A percentile compares a stretch with the other conserved stretches of the same genome.
Conservation (phyloP, 345 rosid species). For the Eucalyptus marginata region DNA sequence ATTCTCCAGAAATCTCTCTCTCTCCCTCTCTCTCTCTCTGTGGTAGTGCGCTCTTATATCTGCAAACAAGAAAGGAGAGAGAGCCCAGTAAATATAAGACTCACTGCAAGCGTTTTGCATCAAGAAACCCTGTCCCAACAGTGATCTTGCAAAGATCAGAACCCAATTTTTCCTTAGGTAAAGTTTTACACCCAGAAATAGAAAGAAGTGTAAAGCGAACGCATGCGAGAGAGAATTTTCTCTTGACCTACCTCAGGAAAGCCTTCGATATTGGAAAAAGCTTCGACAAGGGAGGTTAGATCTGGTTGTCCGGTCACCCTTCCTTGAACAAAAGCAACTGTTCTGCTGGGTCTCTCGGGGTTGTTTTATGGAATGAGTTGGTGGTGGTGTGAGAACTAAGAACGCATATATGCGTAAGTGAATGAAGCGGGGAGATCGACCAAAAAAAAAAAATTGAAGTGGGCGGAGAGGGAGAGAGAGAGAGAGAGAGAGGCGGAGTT, state of each 20-base stretch:
- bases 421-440: not conserved
- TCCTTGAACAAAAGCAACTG: not conserved
- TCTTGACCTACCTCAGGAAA: not conserved
- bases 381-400: not conserved
- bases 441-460: not conserved
- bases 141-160: not conserved
- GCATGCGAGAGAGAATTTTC: not conserved
- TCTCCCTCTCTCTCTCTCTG: not conserved
- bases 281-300: not conserved
- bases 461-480: not conserved
- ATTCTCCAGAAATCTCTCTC: not conserved
- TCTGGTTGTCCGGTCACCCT: not conserved
- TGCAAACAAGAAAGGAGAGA: not conserved
- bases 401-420: not conserved
- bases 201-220: not conserved
- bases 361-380: not conserved
- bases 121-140: not conserved
- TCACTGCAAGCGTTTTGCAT: not conserved
- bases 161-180: not conserved
- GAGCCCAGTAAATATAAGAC: not conserved
- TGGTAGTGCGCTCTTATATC: not conserved
- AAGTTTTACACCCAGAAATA: not conserved
- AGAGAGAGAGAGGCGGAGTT: not conserved
- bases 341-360: not conserved
- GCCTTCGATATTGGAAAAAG: not conserved